A percentile compares a stretch with the other conserved stretches of the same genome.
phyloP scores from a whole-genome alignment of 202 grass and related monocot genomes.

The Musa balbisiana region DNA sequence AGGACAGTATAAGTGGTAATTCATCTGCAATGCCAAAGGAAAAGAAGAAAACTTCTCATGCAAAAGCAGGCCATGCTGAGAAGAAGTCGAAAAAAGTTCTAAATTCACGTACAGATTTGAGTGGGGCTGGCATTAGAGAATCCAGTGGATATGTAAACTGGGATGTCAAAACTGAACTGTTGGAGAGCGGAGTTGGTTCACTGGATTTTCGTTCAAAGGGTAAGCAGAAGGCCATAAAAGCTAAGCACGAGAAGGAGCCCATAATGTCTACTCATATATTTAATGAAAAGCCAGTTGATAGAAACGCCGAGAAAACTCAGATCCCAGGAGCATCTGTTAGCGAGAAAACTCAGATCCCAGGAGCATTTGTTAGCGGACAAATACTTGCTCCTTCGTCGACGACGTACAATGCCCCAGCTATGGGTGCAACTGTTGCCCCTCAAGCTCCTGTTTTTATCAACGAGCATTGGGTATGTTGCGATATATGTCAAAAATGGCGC shows the following conservation, averaged over 20 bases:
- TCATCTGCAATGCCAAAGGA: constrained; percentile 42
- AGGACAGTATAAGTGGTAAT: constrained; percentile 31
- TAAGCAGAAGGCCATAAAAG: constrained; percentile 35
- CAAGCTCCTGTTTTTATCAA: constrained; percentile 60
- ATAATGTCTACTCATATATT: constrained; percentile 36
- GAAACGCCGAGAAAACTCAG: constrained; percentile 39
- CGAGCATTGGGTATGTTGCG: constrained; percentile 94
- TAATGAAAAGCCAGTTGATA: constrained; percentile 38
- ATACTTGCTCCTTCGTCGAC: constrained; percentile 42
- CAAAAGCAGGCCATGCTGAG: constrained; percentile 43
- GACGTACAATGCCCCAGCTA: constrained; percentile 36
- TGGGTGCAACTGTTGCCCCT: constrained; percentile 34
- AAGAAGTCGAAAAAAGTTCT: constrained; percentile 53
- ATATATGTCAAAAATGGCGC: constrained; percentile 89
- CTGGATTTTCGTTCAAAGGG: constrained; percentile 38
- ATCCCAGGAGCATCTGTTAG: constrained; percentile 33
- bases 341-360: constrained; percentile 29
- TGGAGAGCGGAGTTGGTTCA: constrained; percentile 42
- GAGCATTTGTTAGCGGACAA: constrained; percentile 28
- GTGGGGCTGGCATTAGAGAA: constrained; percentile 33
- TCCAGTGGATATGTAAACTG: constrained; percentile 24
- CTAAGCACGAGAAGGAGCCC: constrained; percentile 39
- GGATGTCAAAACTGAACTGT: constrained; percentile 14
- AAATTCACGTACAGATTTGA: constrained; percentile 49
- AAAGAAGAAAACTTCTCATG: constrained; percentile 44